Percentiles rank a stretch among this genome's conserved stretches.
Evolutionary conservation across 2,329 filamentous ascomycete species (phyloP).

Genomic region (Aspergillus luchuensis): DNA sequence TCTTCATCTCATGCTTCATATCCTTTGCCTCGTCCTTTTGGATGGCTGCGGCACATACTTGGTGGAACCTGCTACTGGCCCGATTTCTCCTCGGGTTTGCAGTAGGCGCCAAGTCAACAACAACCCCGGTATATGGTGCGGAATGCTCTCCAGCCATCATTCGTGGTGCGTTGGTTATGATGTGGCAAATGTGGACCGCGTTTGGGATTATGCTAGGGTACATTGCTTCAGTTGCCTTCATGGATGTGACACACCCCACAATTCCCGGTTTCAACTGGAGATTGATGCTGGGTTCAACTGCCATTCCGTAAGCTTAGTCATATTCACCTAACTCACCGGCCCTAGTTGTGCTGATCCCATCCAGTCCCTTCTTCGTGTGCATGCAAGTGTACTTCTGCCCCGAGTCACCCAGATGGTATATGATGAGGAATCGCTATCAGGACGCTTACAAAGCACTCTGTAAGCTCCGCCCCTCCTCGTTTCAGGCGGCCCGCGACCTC

Average conservation of each 20-base stretch:
- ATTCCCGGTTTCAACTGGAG: constrained; percentile 66
- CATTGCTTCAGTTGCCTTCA: constrained; percentile 63
- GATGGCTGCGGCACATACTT: constrained; percentile 68
- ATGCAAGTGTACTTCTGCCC: constrained; percentile 65
- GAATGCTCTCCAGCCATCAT: constrained; percentile 70
- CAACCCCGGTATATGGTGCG: constrained; percentile 54
- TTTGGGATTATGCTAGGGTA: constrained; percentile 59
- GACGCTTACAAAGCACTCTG: constrained; percentile 46
- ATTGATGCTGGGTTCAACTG: constrained; percentile 67
- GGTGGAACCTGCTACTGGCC: constrained; percentile 69
- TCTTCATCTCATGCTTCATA: constrained; percentile 74
- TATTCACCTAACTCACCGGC: neutral
- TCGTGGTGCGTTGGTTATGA: constrained; percentile 77
- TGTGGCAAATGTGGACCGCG: constrained; percentile 66
- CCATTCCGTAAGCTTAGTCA: constrained; percentile 50
- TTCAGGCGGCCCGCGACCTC: constrained; percentile 44
- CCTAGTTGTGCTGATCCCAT: neutral
- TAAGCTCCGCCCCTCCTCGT: constrained; percentile 43
- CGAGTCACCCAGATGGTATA: constrained; percentile 52
- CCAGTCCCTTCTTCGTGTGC: constrained; percentile 39
- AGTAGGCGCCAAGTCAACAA: neutral
- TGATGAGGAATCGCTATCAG: constrained; percentile 44
- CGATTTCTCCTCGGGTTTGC: constrained; percentile 74
- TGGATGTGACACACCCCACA: constrained; percentile 53
- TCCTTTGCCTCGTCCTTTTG: constrained; percentile 57